phyloP scores from a whole-genome alignment of 495 filamentous ascomycete species.

The Trichoderma erinaceum region DNA sequence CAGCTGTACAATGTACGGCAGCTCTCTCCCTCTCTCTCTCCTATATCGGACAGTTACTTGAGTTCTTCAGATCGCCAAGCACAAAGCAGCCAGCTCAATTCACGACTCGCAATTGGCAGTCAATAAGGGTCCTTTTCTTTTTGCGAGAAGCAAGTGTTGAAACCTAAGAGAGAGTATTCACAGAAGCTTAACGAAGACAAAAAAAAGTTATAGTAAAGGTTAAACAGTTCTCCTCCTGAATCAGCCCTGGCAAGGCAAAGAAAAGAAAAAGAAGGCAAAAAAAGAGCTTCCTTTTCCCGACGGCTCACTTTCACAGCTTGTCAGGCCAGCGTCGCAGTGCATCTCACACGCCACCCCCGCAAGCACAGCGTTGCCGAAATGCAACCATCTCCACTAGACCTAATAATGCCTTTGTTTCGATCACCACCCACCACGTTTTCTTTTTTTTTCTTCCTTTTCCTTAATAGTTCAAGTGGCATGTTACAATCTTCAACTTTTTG shows the following conservation, averaged over 20 bases:
- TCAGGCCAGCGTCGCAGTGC: background rate
- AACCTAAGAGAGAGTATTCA: background rate
- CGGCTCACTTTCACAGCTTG: constrained; percentile 4
- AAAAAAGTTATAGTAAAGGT: background rate
- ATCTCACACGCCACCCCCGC: background rate
- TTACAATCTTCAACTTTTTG: no score
- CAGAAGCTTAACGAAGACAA: background rate
- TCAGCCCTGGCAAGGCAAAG: background rate
- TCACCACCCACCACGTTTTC: background rate
- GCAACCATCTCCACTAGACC: background rate
- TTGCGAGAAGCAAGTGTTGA: background rate
- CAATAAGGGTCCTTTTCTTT: background rate
- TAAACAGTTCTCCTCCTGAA: background rate
- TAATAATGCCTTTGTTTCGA: background rate
- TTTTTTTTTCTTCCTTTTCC: background rate
- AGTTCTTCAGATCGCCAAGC: background rate
- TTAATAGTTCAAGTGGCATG: background rate
- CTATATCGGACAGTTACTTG: background rate
- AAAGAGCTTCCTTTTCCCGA: background rate
- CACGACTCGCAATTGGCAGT: background rate
- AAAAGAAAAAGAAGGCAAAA: background rate
- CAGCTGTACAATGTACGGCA: background rate
- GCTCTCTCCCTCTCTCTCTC: background rate
- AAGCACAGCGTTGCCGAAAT: background rate
- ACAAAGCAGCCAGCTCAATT: background rate